Conservation (phyloP, 75 land plant species). For the Pseudotsuga menziesii region DNA sequence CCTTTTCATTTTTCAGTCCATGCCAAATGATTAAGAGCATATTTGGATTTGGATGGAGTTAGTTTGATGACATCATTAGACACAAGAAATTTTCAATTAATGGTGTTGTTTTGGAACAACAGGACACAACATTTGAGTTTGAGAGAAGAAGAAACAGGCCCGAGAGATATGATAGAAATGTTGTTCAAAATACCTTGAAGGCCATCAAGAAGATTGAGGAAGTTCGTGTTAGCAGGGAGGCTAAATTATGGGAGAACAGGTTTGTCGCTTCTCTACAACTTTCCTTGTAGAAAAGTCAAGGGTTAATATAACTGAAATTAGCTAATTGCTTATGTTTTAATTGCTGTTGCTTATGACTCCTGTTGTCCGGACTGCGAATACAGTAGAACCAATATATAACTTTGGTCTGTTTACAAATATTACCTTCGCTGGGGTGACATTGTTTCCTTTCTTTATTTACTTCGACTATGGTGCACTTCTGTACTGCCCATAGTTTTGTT, state of each 20-base stretch:
- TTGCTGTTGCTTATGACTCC: neutral
- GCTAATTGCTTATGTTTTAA: neutral
- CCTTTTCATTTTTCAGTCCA: neutral
- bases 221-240: slow-evolving; percentile 53
- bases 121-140: slow-evolving; percentile 98
- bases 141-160: slow-evolving; percentile 98
- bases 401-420: neutral
- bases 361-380: neutral
- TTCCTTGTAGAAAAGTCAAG: neutral
- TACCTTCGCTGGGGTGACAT: neutral
- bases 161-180: slow-evolving; percentile 88
- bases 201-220: slow-evolving; percentile 92
- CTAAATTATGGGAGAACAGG: slow-evolving; percentile 63
- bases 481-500: neutral
- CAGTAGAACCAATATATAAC: neutral
- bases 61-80: neutral
- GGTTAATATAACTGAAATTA: neutral
- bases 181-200: slow-evolving; percentile 75
- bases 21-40: neutral
- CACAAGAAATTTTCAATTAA: neutral
- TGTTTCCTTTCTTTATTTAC: neutral
- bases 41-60: neutral
- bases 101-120: slow-evolving; percentile 1
- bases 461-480: neutral
- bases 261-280: slow-evolving; percentile 15